Conservation (phyloP, 306 rosid species). For the Cajanus cajan region DNA sequence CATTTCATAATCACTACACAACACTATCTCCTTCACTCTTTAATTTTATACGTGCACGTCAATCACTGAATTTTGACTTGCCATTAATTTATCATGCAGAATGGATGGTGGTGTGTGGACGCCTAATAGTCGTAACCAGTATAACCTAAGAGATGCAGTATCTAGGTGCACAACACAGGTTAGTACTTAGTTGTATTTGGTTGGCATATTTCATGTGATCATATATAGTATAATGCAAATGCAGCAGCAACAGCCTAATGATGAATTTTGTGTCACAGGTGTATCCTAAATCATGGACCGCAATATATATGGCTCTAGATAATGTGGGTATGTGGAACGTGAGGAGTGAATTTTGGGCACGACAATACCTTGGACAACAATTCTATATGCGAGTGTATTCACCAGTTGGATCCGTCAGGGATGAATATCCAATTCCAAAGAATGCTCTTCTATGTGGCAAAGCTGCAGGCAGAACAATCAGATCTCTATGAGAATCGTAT, state of each 20-base stretch:
- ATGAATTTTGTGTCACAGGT: constrained; percentile 47
- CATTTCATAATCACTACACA: neutral
- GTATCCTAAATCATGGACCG: constrained; percentile 95
- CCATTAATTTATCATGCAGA: constrained; percentile 42
- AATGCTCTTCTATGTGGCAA: constrained; percentile 93
- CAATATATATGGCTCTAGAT: constrained; percentile 79
- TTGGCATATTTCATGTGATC: neutral
- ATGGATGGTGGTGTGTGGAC: constrained; percentile 91
- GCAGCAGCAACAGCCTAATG: neutral
- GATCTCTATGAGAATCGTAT: constrained; percentile 23
- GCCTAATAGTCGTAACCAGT: constrained; percentile 59
- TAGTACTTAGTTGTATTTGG: neutral
- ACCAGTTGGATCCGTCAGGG: constrained; percentile 61
- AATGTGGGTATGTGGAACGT: constrained; percentile 95
- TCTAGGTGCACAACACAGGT: constrained; percentile 89
- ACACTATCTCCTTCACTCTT: neutral
- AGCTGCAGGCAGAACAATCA: constrained; percentile 53
- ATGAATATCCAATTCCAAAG: constrained; percentile 79
- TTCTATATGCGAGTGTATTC: constrained; percentile 86
- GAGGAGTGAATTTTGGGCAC: constrained; percentile 80
- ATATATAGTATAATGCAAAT: neutral
- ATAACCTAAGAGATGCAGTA: constrained; percentile 84
- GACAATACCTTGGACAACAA: constrained; percentile 93
- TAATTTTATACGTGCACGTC: neutral
- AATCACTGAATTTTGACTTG: neutral